Evolutionary conservation across 768 basidiomycete genomes (phyloP), one percentile per base, ranked within the genome.

Genomic region (Suillus spraguei): DNA sequence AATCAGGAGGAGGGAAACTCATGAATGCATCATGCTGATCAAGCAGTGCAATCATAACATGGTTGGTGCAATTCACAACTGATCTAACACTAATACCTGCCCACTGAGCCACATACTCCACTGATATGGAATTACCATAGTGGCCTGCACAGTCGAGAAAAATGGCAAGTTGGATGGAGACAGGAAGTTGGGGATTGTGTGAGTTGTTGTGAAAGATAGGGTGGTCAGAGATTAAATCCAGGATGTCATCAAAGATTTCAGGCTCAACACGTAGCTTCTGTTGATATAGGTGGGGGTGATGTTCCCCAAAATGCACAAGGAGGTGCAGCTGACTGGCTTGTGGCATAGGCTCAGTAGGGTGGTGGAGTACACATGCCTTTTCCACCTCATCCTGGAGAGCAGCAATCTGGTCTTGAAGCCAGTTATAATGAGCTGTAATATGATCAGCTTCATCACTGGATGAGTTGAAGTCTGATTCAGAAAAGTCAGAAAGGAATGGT

Each of bases 241-340:
- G 17, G 42, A 42, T 42, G 8, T 42, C 20, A 20, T 42, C 17
- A 7, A 42, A 42, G 17, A 42, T 42, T 42, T 42, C 42, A 9
- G 42, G 42, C 8, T 42, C 8, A 9, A 42, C 17, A 9, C 3
- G 7, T 20, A 42, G 8, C 3, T 42, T 42, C 7, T 42, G 42
- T 3, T 4, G 6, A 42, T 20, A 42, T 20, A 42, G 8, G 17
- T 9, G 42, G 20, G 42, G 20, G 6, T 8, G 8, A 42, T 52
- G 64, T 78, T 79, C 17, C 76, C 71, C 44, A 38, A 59, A 65
- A 17, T 62, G 39, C 1, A 53, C 58, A 44, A 65, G 61, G 1
- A 63, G 44, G 50, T 42, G 32, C 17, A 65, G 20, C 33, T 65
- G 64, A 16, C n/a, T 22, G 42, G 61, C 58, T 14, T 8, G 13